phyloP scores from a whole-genome alignment of 2,329 filamentous ascomycete genomes.

The Nothomitra cinnamomea region DNA sequence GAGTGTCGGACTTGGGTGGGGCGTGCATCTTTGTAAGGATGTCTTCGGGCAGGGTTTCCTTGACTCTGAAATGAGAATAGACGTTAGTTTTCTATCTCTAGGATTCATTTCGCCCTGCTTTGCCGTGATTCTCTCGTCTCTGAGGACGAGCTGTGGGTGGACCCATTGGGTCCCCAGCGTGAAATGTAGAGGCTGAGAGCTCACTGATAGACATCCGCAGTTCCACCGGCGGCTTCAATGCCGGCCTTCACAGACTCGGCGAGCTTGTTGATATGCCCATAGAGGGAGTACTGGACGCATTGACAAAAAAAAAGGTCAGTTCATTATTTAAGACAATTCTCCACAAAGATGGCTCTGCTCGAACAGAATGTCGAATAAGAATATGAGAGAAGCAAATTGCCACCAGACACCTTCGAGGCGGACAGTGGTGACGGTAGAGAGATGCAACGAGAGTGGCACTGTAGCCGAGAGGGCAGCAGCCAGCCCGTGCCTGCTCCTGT shows the following conservation, averaged over 20 bases:
- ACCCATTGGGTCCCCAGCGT: neutral
- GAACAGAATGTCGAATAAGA: too few relatives aligned
- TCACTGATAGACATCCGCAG: constrained; percentile 67
- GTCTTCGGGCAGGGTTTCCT: constrained; percentile 73
- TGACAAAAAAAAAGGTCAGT: neutral
- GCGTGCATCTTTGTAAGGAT: constrained; percentile 86
- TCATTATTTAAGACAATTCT: neutral
- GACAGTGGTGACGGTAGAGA: too few relatives aligned
- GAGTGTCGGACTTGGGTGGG: constrained; percentile 54
- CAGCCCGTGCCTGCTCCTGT: too few relatives aligned
- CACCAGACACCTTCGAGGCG: too few relatives aligned
- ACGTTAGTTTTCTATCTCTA: too few relatives aligned
- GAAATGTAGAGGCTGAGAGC: constrained; percentile 15
- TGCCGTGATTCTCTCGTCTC: too few relatives aligned
- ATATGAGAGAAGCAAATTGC: too few relatives aligned
- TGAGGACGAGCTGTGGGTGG: constrained; percentile 1
- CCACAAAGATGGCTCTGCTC: neutral
- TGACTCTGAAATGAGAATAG: constrained; percentile 33
- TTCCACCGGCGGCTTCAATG: constrained; percentile 72
- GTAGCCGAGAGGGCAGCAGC: too few relatives aligned
- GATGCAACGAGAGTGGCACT: too few relatives aligned
- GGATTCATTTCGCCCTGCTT: too few relatives aligned
- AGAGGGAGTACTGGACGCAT: constrained; percentile 68
- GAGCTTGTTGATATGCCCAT: constrained; percentile 72
- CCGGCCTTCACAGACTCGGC: constrained; percentile 85